Evolutionary conservation across 352 stramenopile genomes (phyloP), one percentile per base, ranked within the genome.

Genomic region (Hyphochytrium catenoides): DNA sequence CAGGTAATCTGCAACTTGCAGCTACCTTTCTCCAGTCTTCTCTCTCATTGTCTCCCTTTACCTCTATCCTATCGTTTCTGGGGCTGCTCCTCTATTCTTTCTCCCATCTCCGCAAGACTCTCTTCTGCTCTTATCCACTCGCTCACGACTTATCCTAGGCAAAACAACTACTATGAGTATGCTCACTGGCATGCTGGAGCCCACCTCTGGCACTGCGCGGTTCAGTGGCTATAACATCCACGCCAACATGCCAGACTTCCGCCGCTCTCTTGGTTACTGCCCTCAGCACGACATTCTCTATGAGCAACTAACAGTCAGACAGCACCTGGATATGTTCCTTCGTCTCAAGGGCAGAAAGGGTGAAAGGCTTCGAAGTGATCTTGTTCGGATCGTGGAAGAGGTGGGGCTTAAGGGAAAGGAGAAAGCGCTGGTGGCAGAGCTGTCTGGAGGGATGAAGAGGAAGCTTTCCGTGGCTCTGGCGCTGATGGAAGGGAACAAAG

Each of bases 381-480:
- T 67, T 4, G 46, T 51, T 5, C 44, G 36, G 14, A 46, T 63
- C 32, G 59, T 74, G 19, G 45, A 50, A 6, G 57, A 74, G 17
- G 64, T 74, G 9, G 64, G 62, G n/a, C 38, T 77, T 19, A 67
- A 51, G 0, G 64, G 72, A 35, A 74, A 74, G 33, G 48, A 50
- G 5, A 28, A 62, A 20, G 57, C 61, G 0, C 53, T 62, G 28
- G 55, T 57, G n/a, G 59, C 46, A 6, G 51, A 61, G 17, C 43
- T 86, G 3, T 83, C 68, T 0, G 71, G 71, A 14, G 83, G 83
- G 11, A 91, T 88, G 62, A 84, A 89, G 47, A 57, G 82, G 8
- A 84, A 87, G 39, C 56, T 93, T 0, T 85, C 59, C 5, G 69
- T 93, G 24, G 79, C 73, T 5, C 53, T 90, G 3, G 76, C 74